A percentile compares a stretch with the other conserved stretches of the same genome.
phyloP scores from a whole-genome alignment of 139 green algal genomes.

The Tetradesmus lagerheimii region DNA sequence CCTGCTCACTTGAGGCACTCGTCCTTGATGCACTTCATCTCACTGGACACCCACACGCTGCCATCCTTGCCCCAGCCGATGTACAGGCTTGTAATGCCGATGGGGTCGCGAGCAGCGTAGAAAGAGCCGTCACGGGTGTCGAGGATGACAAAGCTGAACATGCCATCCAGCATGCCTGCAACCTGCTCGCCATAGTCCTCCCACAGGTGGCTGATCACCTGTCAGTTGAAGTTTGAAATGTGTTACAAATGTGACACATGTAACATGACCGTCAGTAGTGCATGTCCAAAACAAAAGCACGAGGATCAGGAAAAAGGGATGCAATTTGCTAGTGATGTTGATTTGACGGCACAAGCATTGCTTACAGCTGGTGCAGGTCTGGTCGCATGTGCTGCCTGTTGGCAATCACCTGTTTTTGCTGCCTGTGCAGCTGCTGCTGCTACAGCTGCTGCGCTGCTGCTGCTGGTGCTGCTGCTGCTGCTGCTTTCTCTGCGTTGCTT shows the following conservation, averaged over 20 bases:
- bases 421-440: too few species aligned
- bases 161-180: slow-evolving; percentile 92
- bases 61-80: slow-evolving; percentile 89
- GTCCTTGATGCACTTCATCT: slow-evolving; percentile 97
- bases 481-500: too few species aligned
- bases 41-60: slow-evolving; percentile 90
- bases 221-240: background rate
- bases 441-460: background rate
- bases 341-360: background rate
- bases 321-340: background rate
- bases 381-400: background rate
- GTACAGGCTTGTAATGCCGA: slow-evolving; percentile 97
- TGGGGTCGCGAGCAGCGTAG: slow-evolving; percentile 87
- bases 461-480: too few species aligned
- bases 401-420: background rate
- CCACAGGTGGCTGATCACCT: slow-evolving; percentile 85
- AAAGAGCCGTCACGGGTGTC: slow-evolving; percentile 64
- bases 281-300: background rate
- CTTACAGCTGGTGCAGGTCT: background rate
- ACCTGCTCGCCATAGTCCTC: slow-evolving; percentile 85
- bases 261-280: background rate
- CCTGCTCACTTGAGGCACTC: slow-evolving; percentile 22
- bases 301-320: background rate
- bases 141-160: slow-evolving; percentile 86
- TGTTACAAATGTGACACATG: background rate